A percentile compares a stretch with the other conserved stretches of the same genome.
Conservation (phyloP, 2,329 filamentous ascomycete genomes). For the Hypoxylon sp. region DNA sequence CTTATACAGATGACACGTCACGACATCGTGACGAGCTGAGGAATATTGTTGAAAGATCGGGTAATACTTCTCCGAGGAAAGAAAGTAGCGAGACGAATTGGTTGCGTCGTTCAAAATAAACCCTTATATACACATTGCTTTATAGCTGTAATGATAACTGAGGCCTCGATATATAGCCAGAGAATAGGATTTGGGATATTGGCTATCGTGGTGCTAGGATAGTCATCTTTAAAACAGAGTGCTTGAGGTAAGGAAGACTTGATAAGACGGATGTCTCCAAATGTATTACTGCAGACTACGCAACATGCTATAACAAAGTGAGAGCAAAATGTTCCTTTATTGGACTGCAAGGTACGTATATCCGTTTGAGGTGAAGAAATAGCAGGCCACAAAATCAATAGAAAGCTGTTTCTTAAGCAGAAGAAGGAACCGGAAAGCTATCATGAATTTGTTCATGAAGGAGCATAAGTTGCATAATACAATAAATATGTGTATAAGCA, state of each 20-base stretch:
- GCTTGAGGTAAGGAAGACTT: not conserved
- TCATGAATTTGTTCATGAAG: not conserved
- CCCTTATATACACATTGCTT: slow-evolving; percentile 1
- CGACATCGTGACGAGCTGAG: slow-evolving; percentile 19
- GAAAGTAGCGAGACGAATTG: slow-evolving; percentile 19
- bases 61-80: not conserved
- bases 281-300: not conserved
- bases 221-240: no score
- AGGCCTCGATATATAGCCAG: not conserved
- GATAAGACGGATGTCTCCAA: not conserved
- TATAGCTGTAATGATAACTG: slow-evolving; percentile 6
- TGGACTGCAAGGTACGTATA: not conserved
- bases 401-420: not conserved
- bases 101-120: slow-evolving; percentile 29
- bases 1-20: slow-evolving; percentile 14
- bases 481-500: not conserved
- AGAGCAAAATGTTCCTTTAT: not conserved
- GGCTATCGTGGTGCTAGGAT: not conserved
- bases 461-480: not conserved
- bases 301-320: not conserved
- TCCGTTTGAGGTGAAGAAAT: not conserved
- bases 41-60: slow-evolving; percentile 9
- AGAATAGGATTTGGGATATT: not conserved
- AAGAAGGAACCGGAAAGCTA: not conserved
- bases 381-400: not conserved